Percentiles rank a stretch among this genome's conserved stretches.
phyloP scores from a whole-genome alignment of 2,329 filamentous ascomycete genomes.

The Parascedosporium putredinis region DNA sequence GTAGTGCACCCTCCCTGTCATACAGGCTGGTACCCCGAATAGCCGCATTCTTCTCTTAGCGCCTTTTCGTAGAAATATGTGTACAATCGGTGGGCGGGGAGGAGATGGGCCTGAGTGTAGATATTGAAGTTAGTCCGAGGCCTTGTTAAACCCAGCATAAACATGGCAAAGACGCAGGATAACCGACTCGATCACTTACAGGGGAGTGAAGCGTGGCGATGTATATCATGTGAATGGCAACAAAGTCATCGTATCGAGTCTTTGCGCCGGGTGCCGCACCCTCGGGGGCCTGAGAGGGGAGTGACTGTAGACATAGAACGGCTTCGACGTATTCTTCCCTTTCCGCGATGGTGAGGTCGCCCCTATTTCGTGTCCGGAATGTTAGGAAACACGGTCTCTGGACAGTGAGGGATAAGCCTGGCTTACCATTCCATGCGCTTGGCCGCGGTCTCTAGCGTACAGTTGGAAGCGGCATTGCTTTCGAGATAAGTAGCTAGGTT shows the following conservation, averaged over 20 bases:
- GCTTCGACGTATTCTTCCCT: conserved; percentile 31
- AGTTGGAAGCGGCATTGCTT: conserved; percentile 6
- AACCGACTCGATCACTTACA: neutral
- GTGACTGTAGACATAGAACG: conserved; percentile 30
- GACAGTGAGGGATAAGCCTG: neutral
- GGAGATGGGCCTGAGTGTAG: conserved; percentile 17
- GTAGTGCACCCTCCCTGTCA: no score
- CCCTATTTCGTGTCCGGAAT: conserved; percentile 12
- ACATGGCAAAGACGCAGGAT: neutral
- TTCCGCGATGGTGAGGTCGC: conserved; percentile 15
- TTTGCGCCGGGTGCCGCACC: conserved; percentile 29
- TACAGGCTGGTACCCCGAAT: conserved; percentile 29
- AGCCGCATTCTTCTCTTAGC: conserved; percentile 21
- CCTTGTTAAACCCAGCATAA: no score
- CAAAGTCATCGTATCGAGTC: conserved; percentile 38
- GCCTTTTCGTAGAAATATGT: conserved; percentile 22
- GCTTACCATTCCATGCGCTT: conserved; percentile 3
- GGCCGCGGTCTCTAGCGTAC: conserved; percentile 12
- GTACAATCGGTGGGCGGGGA: conserved; percentile 22
- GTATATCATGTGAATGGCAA: conserved; percentile 37
- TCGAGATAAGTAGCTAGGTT: conserved; percentile 9
- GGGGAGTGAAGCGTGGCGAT: conserved; percentile 31
- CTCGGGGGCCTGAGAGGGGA: conserved; percentile 24
- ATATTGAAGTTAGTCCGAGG: neutral
- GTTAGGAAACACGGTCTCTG: neutral